Evolutionary conservation across 345 rosid genomes (phyloP).

Genomic region (Salix exigua): DNA sequence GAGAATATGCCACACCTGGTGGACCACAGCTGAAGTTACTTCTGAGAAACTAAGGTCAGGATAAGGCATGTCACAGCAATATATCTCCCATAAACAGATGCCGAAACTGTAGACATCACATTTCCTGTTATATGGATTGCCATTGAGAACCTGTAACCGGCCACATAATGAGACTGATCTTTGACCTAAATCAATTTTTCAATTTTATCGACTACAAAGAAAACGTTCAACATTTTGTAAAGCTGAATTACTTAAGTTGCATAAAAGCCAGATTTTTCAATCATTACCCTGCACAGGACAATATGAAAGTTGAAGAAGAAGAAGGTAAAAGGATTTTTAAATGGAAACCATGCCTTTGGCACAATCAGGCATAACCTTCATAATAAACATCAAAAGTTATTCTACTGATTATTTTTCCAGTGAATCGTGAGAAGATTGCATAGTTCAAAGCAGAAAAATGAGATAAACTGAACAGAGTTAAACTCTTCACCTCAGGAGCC

Average conservation of each 20-base stretch:
- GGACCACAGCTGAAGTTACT: conserved; percentile 94
- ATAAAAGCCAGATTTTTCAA: not conserved
- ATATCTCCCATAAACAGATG: conserved; percentile 95
- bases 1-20: conserved; percentile 51
- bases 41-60: conserved; percentile 93
- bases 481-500: conserved; percentile 93
- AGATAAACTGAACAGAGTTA: not conserved
- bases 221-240: not conserved
- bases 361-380: not conserved
- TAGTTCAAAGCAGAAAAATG: not conserved
- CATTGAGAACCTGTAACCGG: conserved; percentile 79
- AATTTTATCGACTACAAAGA: not conserved
- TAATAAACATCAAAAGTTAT: not conserved
- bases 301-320: not conserved
- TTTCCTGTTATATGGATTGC: conserved; percentile 89
- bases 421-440: not conserved
- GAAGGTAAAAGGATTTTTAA: not conserved
- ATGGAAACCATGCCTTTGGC: not conserved
- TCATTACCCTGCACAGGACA: not conserved
- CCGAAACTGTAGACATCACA: conserved; percentile 98
- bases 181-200: conserved; percentile 5
- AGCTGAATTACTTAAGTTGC: not conserved
- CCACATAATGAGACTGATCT: conserved; percentile 13
- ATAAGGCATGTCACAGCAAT: conserved; percentile 99
- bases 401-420: not conserved